Percentiles rank a stretch among this genome's conserved stretches.
Conservation (phyloP, 768 basidiomycete genomes). For the Artomyces pyxidatus region DNA sequence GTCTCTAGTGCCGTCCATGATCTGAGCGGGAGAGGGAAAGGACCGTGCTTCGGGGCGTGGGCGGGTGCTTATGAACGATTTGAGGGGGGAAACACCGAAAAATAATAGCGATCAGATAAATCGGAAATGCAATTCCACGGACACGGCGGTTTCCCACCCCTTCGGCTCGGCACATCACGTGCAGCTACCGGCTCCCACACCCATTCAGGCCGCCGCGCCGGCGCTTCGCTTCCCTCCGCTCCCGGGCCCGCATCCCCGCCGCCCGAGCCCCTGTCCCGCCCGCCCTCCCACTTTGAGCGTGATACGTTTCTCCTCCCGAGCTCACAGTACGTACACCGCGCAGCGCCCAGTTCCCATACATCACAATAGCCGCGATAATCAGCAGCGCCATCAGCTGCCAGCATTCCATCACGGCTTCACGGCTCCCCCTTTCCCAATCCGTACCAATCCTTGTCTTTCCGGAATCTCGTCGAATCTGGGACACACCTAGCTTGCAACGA, state of each 20-base stretch:
- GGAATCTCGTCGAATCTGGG: background rate
- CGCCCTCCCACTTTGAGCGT: too few relatives aligned
- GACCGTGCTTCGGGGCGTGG: slow-evolving; percentile 11
- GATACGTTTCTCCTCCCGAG: too few relatives aligned
- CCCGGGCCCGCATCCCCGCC: slow-evolving; percentile 1
- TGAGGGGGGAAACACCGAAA: slow-evolving; percentile 6
- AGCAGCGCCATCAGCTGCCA: background rate
- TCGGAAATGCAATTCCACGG: slow-evolving; percentile 14
- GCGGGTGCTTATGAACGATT: slow-evolving; percentile 11
- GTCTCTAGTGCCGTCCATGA: slow-evolving; percentile 43
- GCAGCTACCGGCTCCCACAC: slow-evolving; percentile 6
- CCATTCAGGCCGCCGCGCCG: slow-evolving; percentile 7
- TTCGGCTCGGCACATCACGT: slow-evolving; percentile 9
- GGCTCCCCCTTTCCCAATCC: background rate
- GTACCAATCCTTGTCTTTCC: background rate
- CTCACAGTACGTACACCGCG: too few relatives aligned
- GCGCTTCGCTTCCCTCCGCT: slow-evolving; percentile 5
- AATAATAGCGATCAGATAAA: slow-evolving; percentile 8
- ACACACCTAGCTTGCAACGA: background rate
- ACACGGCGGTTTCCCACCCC: slow-evolving; percentile 10
- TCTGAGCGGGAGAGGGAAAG: background rate
- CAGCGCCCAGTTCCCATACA: background rate
- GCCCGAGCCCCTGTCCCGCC: background rate
- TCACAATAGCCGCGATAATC: background rate
- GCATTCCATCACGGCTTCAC: background rate